Base-by-base conservation (phyloP, 768 basidiomycete species). In the Dioszegia hungarica region DNA sequence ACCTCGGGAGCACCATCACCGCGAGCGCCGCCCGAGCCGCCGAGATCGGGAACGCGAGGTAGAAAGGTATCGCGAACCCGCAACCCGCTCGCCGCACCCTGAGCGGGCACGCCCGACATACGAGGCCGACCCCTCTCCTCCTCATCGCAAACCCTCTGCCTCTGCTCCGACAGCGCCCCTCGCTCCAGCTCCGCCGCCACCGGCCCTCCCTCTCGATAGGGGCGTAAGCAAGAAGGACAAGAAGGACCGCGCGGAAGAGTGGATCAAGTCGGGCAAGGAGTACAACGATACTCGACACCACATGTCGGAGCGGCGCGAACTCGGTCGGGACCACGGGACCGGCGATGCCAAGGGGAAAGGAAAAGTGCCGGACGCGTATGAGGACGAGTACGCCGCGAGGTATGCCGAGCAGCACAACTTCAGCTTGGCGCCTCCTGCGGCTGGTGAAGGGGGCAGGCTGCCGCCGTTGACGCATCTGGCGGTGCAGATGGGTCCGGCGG, bases 211-310 rank as follows among this genome's bases (percentile, higher is more conserved):
- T 3, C 45, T 19, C 17, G 19, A n/a, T 6, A n/a, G 49, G 4
- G 49, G 27, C 3, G 12, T 51, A 15, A 38, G 34, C 49, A 36
- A 28, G 36, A 51, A 38, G 25, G 49, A 51, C 33, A 51, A 51
- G 49, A 51, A 51, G 25, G 49, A 38, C 10, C 34, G 49, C 6
- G 49, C 49, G 25, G 49, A 37, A 11, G 49, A 51, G 22, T 51
- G 49, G 49, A 37, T 51, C 49, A 28, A 20, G 10, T 12, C 9
- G 25, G 45, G 29, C 6, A 47, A 47, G 25, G 45, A 47, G 45
- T 47, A 29, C 12, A 51, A 51, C 34, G 49, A 39, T 10, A 33
- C n/a, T 3, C 19, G 49, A 15, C 49, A 51, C 34, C 49, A 51
- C 34, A 14, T 25, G 9, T 2, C 34, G 11, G 36, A 51, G 25